Base-by-base conservation (phyloP, 164 flowering plant genomes). In the Tinospora cordifolia region DNA sequence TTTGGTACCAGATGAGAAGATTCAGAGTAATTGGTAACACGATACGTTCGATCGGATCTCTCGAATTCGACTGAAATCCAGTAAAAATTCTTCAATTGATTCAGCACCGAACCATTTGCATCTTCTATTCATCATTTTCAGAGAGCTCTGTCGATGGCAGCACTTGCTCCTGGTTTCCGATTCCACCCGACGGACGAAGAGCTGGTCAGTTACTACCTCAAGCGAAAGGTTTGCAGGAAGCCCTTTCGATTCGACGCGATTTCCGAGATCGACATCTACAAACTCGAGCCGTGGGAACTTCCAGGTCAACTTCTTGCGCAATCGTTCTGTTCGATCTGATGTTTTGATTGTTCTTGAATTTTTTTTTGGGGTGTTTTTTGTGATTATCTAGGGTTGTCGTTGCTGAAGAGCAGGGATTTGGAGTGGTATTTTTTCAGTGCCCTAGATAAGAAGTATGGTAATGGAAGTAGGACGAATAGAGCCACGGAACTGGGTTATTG, bases 391-490 rank as follows among this genome's bases (percentile, higher is more conserved):
- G 96, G 68, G 30, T 76, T 72, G 72, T 86, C 97, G 40, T 77
- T 75, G 77, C 71, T 91, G 78, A 87, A 81, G 76, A 87, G 75
- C 12, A 80, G 91, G 75, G 97, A 91, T 62, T 69, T 80, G 67
- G 90, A 92, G 76, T 92, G 96, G 95, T 92, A 88, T 57, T 92
- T 92, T 69, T 92, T 88, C 78, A 85, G 91, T 57, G 81, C 74
- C 6, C 76, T 87, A 12, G 98, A 88, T 67, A 87, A 70, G 83
- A 92, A 92, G 76, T 87, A 86, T 63, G 86, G 87, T 0, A 86
- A 87, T 51, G 88, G 96, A 7, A 79, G 83, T 60, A 80, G 87
- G 75, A 77, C 83, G 2, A 92, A 90, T 30, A 77, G 98, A 8
- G 90, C 95, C 0, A 90, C 96, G 0, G 80, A 72, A 15, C 75